These are phyloP conservation scores for Turnera subulata DNA, from an alignment of 345 rosid species.

Conservation along the genomic window DNA sequence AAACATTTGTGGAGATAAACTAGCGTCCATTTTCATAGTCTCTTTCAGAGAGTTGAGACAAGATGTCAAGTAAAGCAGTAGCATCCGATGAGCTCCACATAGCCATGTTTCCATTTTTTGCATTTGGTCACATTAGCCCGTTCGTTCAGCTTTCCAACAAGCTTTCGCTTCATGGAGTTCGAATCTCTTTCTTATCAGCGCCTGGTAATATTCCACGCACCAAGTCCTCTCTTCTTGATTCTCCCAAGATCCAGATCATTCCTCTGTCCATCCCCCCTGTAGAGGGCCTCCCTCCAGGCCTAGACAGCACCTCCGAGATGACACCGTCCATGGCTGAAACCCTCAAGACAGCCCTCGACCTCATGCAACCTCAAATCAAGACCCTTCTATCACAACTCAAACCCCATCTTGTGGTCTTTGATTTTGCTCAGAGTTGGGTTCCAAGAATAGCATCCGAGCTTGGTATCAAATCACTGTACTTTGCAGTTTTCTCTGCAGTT, in stretches of 20 bases:
- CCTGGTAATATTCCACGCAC: constrained; percentile 25
- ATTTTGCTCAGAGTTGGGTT: not conserved
- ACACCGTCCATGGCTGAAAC: constrained; percentile 22
- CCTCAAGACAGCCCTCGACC: constrained; percentile 26
- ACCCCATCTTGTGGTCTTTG: constrained; percentile 33
- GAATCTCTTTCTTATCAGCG: constrained; percentile 25
- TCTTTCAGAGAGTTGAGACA: too few relatives aligned
- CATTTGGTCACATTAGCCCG: constrained; percentile 32
- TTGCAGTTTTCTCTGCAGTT: constrained; percentile 4
- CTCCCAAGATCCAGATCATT: constrained; percentile 15
- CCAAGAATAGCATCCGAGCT: not conserved
- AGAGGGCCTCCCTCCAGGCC: constrained; percentile 26
- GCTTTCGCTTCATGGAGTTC: constrained; percentile 24
- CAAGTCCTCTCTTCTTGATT: constrained; percentile 10
- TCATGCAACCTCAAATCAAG: constrained; percentile 26
- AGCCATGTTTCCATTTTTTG: constrained; percentile 31
- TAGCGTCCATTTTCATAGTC: too few relatives aligned
- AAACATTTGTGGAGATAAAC: too few relatives aligned
- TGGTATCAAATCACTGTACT: not conserved
- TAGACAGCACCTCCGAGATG: constrained; percentile 29
- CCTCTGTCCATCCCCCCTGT: constrained; percentile 21
- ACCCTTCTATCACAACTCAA: constrained; percentile 20
- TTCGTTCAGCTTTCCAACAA: constrained; percentile 32
- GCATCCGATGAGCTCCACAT: constrained; percentile 13
- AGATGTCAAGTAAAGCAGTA: too few relatives aligned